Base-by-base conservation (phyloP, 139 green algal genomes). In the Yamagishiella unicocca region DNA sequence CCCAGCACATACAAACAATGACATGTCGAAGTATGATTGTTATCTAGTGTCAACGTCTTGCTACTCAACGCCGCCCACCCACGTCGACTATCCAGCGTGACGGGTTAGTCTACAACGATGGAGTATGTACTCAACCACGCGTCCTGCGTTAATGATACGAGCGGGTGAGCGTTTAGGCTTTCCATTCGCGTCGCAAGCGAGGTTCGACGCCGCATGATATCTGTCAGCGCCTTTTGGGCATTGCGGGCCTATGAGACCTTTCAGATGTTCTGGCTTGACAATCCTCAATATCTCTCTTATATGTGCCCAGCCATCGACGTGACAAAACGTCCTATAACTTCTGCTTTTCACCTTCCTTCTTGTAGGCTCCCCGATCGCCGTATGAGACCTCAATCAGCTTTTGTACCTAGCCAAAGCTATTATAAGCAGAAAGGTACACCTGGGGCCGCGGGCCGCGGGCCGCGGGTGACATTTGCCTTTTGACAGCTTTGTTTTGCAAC, bases 331-430 rank as follows among this genome's bases (percentile, higher is more conserved):
- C n/a, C n/a, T 29, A 31, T 29, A 31, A 33, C 58, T 35, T 67
- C 19, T 31, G 58, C 58, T 6, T 21, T 9, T 21, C 9, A 14
- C 19, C 24, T 67, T 6, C 22, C 58, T 21, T 21, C 17, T 9
- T 24, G 24, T 22, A 83, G 76, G 76, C 33, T 37, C 7, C 38
- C 33, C 7, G 76, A 83, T n/a, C 33, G 76, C 19, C 53, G 46
- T 4, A 46, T 53, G 21, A 83, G 75, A 25, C 75, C 75, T 1
- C 53, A 83, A 1, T 84, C 77, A 29, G 77, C 77, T 35, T 83
- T 85, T 53, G 27, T 67, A 21, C 62, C 62, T 17, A 76, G n/a
- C 6, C 53, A 58, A 19, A 77, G 80, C 45, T 77, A 86, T 24
- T 77, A 66, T 21, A 42, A 61, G 17, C 58, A 74, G 2, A 73